These are phyloP conservation scores for Leavenworthia alabamica DNA, from an alignment of 345 rosid species.

Conservation along the genomic window DNA sequence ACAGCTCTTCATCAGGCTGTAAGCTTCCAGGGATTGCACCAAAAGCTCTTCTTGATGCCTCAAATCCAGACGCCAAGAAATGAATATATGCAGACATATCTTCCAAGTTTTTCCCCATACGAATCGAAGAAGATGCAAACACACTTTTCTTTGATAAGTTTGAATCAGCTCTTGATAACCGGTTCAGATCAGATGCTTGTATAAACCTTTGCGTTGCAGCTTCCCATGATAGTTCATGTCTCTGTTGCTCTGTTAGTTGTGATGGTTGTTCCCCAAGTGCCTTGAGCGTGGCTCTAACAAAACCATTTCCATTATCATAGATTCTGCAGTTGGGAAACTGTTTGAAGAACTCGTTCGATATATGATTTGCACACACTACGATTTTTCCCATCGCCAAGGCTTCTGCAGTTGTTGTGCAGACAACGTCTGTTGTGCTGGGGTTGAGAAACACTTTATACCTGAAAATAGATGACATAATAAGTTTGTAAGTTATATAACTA, in stretches of 20 bases:
- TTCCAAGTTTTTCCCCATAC: conserved; percentile 44
- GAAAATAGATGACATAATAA: conserved; percentile 14
- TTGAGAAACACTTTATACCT: conserved; percentile 91
- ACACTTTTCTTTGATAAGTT: conserved; percentile 21
- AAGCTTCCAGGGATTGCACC: conserved; percentile 84
- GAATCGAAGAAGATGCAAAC: conserved; percentile 49
- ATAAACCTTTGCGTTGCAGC: conserved; percentile 81
- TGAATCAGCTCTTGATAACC: conserved; percentile 25
- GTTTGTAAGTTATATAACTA: not conserved
- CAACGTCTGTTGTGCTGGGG: conserved; percentile 97
- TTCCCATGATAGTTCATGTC: conserved; percentile 79
- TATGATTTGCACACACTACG: conserved; percentile 44
- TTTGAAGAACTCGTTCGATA: conserved; percentile 54
- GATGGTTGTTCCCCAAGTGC: conserved; percentile 70
- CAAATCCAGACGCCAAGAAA: conserved; percentile 60
- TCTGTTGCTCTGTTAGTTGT: conserved; percentile 53
- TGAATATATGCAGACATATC: conserved; percentile 72
- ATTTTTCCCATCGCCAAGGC: conserved; percentile 95
- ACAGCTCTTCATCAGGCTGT: conserved; percentile 71
- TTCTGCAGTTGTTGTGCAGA: conserved; percentile 96
- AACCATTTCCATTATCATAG: conserved; percentile 47
- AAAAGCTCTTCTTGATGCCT: conserved; percentile 62
- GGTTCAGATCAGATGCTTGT: conserved; percentile 42
- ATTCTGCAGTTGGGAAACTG: conserved; percentile 74
- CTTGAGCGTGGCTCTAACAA: conserved; percentile 44